Evolutionary conservation across 805 yeast species (phyloP), one percentile per base, ranked within the genome.

Genomic region (Isabelozyma rhagii): DNA sequence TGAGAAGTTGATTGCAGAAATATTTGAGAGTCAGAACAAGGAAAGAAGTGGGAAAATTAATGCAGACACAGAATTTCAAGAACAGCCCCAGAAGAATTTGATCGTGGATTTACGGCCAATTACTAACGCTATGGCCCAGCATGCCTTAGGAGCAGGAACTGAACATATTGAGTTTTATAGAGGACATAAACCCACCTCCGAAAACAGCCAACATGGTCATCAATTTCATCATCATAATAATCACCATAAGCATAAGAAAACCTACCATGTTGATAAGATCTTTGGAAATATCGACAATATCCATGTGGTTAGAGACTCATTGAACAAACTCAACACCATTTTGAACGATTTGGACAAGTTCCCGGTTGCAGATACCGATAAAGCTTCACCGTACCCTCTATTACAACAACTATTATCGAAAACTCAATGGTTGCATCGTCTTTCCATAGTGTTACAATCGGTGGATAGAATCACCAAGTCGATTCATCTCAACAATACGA

Each of bases 131-230:
- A 81, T 91, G 81, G 98, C 97, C 0, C 98, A 94, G 60, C 89
- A 89, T 43, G 98, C 98, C 0, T 69, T 94, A 13, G 99, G 99
- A 10, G 99, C 97, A n/a, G 99, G 99, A 0, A 87, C 97, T 0
- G 99, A 94, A 63, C 86, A 81, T 55, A 88, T 91, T 77, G 97
- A 93, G 50, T 82, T 90, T 61, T 93, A 94, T 68, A 78, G 83
- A 46, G 77, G 72, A 1, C 14, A 10, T 9, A 56, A 49, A 34
- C 39, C 51, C n/a, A 4, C 15, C n/a, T 39, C 41, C 5, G 41
- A 39, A 39, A 14, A 11, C 14, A 34, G 46, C 57, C 13, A 48
- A 48, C n/a, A 39, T 49, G 15, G 53, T 48, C 13, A 44, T 9
- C 13, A 10, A 41, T 15, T n/a, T n/a, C 41, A 39, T 15, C 9